These are phyloP conservation scores for Acanthamoeba rhysodes DNA, from an alignment of 208 protist species.

Conservation along the genomic window DNA sequence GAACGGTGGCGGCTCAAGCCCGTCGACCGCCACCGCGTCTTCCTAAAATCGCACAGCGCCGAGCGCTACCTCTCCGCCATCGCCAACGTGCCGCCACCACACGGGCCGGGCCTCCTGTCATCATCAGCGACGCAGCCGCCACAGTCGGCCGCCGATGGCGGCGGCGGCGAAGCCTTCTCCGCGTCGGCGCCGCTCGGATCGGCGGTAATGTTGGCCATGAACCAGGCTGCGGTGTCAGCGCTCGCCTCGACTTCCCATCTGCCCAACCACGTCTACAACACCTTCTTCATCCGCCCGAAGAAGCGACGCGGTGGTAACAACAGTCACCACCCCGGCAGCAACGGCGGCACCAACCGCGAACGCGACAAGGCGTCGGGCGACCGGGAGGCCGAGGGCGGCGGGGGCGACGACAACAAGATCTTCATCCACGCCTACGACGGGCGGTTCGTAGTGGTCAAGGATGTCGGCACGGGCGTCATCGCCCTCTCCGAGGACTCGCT, in stretches of 20 bases:
- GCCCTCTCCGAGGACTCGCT: slow-evolving; percentile 13
- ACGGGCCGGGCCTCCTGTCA: neutral
- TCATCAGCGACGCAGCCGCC: neutral
- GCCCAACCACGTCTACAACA: slow-evolving; percentile 38
- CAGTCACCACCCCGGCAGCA: neutral
- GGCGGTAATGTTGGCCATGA: neutral
- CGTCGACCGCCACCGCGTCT: slow-evolving; percentile 37
- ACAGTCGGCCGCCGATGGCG: neutral
- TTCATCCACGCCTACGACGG: slow-evolving; percentile 10
- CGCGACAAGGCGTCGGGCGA: neutral
- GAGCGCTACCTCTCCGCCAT: neutral
- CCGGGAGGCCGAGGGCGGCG: neutral
- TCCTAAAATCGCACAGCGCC: neutral
- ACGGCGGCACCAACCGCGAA: neutral
- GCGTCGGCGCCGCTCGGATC: neutral
- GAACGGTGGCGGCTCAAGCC: slow-evolving; percentile 49
- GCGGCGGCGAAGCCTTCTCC: neutral
- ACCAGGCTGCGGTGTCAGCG: neutral
- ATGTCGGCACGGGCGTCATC: neutral
- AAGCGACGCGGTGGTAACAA: neutral
- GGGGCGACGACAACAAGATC: neutral
- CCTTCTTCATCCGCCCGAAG: slow-evolving; percentile 42
- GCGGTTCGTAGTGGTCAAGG: slow-evolving; percentile 8
- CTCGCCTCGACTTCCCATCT: neutral
- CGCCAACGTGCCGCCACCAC: neutral